phyloP scores from a whole-genome alignment of 1,139 yeast species.

The Debaryomyces robertsiae region DNA sequence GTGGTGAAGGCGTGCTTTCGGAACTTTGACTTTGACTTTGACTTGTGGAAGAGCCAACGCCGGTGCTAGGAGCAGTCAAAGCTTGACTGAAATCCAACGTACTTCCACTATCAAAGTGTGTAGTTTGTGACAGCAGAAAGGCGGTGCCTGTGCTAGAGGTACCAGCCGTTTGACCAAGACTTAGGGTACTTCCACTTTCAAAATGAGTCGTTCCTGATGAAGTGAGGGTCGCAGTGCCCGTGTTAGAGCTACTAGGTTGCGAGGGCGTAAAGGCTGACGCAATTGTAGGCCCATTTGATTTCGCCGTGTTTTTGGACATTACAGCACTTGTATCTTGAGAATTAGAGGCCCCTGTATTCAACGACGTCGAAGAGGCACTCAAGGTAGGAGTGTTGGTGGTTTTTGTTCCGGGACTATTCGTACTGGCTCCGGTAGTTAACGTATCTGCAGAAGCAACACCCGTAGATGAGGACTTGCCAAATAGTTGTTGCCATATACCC shows the following conservation, averaged over 20 bases:
- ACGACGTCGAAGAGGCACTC: neutral
- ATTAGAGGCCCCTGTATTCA: neutral
- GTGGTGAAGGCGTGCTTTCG: too few relatives aligned
- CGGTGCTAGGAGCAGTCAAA: neutral
- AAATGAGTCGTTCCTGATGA: neutral
- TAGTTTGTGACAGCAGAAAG: too few relatives aligned
- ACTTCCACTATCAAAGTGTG: too few relatives aligned
- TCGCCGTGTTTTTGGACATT: neutral
- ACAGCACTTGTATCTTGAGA: neutral
- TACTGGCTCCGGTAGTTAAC: neutral
- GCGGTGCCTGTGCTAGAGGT: neutral
- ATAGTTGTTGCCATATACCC: neutral
- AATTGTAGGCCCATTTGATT: neutral
- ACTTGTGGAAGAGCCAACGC: neutral
- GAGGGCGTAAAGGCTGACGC: neutral
- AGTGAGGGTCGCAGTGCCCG: neutral
- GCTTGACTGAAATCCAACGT: neutral
- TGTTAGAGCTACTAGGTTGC: neutral
- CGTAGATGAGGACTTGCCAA: conserved; percentile 2
- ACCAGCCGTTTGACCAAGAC: neutral
- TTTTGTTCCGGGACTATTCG: conserved; percentile 8
- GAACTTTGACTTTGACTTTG: too few relatives aligned
- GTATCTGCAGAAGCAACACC: neutral
- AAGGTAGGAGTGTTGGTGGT: conserved; percentile 1
- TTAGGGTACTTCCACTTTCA: too few relatives aligned